A percentile compares a stretch with the other conserved stretches of the same genome.
Conservation (phyloP, 2,329 filamentous ascomycete genomes). For the Talaromyces islandicus region DNA sequence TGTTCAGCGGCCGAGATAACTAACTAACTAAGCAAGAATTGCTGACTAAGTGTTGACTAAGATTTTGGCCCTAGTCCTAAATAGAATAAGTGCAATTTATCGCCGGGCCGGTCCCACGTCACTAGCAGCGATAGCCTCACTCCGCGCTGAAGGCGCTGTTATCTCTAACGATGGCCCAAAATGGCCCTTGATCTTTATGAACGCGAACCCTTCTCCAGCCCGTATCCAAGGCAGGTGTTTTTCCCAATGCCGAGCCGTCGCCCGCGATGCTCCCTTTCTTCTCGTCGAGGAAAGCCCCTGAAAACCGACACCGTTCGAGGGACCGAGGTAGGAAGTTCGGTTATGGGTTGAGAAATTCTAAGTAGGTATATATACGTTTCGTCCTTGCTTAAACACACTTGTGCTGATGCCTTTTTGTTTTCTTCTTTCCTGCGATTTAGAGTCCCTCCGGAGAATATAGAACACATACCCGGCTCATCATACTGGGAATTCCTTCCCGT, state of each 20-base stretch:
- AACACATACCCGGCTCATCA: slow-evolving; percentile 3
- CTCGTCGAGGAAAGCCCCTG: slow-evolving; percentile 24
- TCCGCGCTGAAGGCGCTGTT: not conserved
- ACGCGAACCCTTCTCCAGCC: not conserved
- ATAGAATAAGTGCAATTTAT: not conserved
- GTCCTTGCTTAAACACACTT: not conserved
- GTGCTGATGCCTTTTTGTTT: not conserved
- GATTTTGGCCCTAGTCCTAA: not conserved
- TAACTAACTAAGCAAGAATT: not conserved
- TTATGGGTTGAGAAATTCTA: slow-evolving; percentile 18
- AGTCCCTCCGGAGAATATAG: not conserved
- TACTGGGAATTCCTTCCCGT: slow-evolving; percentile 35
- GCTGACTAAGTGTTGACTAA: not conserved
- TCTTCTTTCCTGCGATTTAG: not conserved
- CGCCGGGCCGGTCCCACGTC: not conserved
- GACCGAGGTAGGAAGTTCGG: slow-evolving; percentile 23
- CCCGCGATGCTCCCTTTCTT: slow-evolving; percentile 30
- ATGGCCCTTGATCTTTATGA: not conserved
- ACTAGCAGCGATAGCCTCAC: not conserved
- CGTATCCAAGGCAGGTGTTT: not conserved
- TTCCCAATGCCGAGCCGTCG: slow-evolving; percentile 13
- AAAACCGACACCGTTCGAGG: slow-evolving; percentile 27
- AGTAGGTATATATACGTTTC: slow-evolving; percentile 10
- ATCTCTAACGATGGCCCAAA: not conserved
- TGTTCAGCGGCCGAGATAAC: not conserved